Evolutionary conservation across 768 basidiomycete genomes (phyloP), one percentile per base, ranked within the genome.

Genomic region (Lactarius psammicola): DNA sequence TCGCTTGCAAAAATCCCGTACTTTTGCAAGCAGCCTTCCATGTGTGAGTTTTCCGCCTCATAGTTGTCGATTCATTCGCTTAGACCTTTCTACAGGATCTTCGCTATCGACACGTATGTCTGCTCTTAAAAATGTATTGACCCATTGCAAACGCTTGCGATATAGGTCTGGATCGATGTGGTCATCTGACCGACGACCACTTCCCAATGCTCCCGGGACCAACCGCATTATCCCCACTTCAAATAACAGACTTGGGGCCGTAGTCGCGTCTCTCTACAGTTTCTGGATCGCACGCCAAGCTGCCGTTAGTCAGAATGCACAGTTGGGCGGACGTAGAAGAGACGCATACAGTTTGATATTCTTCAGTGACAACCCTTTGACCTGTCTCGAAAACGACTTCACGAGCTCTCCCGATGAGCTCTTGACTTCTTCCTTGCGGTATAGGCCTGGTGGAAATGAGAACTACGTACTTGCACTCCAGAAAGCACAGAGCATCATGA

Each of bases 281-380:
- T 87, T 87, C 71, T 87, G 86, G 85, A 63, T 74, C 17, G 80
- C 86, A 0, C 79, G 85, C 2, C 76, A 78, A 18, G 73, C 78
- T 26, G 79, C 80, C 4, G 56, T 79, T 20, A 71, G 62, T 15
- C 58, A 63, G 30, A 49, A 87, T 86, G 70, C 87, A 85, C 84
- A 63, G 20, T 72, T 74, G 46, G 72, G 71, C 10, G 71, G 68
- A 0, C 56, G 56, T 17, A 78, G 82, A 23, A 73, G 78, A 42
- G 86, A 87, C 65, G 76, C 86, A 0, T 87, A 87, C 65, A 85
- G 82, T 9, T 76, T 87, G 46, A 62, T 85, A 20, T 67, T 84
- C 28, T 86, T 85, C 67, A 71, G 81, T 56, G 46, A 72, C 20
- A 7, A 4, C 0, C 60, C 74, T 2, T 34, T 42, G 10, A 65